Percentiles rank a stretch among this genome's conserved stretches.
Evolutionary conservation across 352 stramenopile genomes (phyloP).

Genomic region (Peronospora tabacina): DNA sequence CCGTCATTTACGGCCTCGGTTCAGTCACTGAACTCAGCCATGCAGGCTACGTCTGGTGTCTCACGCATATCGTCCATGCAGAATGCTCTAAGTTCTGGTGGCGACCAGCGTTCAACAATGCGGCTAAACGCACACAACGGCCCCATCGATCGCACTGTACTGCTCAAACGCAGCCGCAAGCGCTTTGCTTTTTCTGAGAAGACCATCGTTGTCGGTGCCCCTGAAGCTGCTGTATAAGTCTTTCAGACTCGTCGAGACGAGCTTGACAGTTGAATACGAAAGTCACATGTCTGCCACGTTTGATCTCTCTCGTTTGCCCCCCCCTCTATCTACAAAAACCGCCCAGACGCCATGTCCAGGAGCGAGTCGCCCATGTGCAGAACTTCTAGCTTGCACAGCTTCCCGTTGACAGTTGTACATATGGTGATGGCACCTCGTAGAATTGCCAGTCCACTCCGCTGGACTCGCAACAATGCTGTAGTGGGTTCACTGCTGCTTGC

Average conservation of each 20-base stretch:
- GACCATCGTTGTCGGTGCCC: constrained; percentile 82
- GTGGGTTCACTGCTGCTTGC: constrained; percentile 32
- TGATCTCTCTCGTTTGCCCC: constrained; percentile 3
- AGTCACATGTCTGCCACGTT: constrained; percentile 3
- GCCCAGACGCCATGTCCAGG: constrained; percentile 56
- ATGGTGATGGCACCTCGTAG: constrained; percentile 66
- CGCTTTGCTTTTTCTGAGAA: constrained; percentile 65
- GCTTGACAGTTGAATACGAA: constrained; percentile 9
- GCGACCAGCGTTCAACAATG: constrained; percentile 44
- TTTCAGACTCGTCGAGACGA: constrained; percentile 5
- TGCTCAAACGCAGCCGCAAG: constrained; percentile 76
- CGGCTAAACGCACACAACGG: constrained; percentile 54
- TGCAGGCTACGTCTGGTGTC: constrained; percentile 52
- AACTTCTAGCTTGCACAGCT: constrained; percentile 55
- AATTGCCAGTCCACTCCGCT: constrained; percentile 45
- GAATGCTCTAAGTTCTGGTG: constrained; percentile 26
- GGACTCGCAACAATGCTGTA: constrained; percentile 54
- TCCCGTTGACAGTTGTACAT: constrained; percentile 59
- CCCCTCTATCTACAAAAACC: constrained; percentile 37
- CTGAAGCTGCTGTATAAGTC: constrained; percentile 68
- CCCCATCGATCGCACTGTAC: constrained; percentile 58
- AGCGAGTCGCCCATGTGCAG: constrained; percentile 52
- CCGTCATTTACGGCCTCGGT: constrained; percentile 82
- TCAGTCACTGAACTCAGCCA: constrained; percentile 69
- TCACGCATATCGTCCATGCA: constrained; percentile 46